Evolutionary conservation across 345 rosid genomes (phyloP).

Genomic region (Gossypium raimondii): DNA sequence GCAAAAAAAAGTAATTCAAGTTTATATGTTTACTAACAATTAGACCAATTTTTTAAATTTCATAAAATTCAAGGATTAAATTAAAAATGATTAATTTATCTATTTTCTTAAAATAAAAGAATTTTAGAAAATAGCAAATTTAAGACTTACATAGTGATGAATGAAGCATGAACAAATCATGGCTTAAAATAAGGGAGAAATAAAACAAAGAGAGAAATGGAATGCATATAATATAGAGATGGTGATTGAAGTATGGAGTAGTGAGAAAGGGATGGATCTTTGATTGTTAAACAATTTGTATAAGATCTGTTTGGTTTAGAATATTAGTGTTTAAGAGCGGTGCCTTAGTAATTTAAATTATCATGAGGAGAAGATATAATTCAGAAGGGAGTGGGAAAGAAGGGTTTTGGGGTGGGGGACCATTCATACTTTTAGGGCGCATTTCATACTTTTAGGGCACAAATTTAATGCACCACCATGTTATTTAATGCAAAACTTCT

Average conservation of each 20-base stretch:
- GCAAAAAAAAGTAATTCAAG: too few relatives aligned
- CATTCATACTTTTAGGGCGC: slow-evolving; percentile 4
- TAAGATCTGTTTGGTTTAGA: slow-evolving; percentile 4
- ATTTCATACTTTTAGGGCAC: slow-evolving; percentile 6
- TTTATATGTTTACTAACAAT: too few relatives aligned
- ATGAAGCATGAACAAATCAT: background rate
- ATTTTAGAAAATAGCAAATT: background rate
- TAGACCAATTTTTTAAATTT: too few relatives aligned
- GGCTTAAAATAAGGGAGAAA: background rate
- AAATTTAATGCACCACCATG: background rate
- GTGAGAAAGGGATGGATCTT: background rate
- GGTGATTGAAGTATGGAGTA: background rate
- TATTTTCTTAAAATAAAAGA: too few relatives aligned
- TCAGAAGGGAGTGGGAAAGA: background rate
- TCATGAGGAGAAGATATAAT: background rate
- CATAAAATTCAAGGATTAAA: too few relatives aligned
- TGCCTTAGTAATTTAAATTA: background rate
- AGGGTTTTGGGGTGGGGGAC: background rate
- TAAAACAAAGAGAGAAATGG: too few relatives aligned
- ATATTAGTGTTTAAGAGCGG: background rate
- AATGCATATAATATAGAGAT: background rate
- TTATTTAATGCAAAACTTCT: background rate
- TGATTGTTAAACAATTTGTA: background rate
- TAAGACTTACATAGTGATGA: background rate
- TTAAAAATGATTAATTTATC: too few relatives aligned